Evolutionary conservation across 305 asterid genomes (phyloP).

Genomic region (Lippia alba): DNA sequence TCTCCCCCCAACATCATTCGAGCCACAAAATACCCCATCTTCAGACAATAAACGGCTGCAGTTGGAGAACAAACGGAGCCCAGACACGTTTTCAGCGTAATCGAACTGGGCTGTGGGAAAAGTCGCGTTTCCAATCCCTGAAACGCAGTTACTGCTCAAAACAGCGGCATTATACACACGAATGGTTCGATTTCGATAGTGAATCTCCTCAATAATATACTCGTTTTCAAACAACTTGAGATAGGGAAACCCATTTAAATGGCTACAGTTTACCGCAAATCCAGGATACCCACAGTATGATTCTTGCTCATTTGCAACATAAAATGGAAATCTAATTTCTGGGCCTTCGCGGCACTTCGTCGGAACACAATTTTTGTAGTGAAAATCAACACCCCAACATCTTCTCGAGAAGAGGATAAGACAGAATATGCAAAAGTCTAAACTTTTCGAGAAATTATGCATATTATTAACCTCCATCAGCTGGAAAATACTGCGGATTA

Average conservation of each 20-base stretch:
- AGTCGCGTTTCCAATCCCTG: slow-evolving; percentile 39
- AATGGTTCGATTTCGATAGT: slow-evolving; percentile 33
- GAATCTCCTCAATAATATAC: slow-evolving; percentile 32
- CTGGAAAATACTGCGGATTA: slow-evolving; percentile 27
- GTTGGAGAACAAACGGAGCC: slow-evolving; percentile 47
- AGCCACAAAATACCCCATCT: slow-evolving; percentile 28
- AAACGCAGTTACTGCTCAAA: slow-evolving; percentile 18
- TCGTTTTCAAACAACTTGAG: slow-evolving; percentile 15
- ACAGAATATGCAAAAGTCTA: slow-evolving; percentile 34
- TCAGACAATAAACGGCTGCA: slow-evolving; percentile 27
- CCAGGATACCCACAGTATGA: slow-evolving; percentile 54
- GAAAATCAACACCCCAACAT: slow-evolving; percentile 40
- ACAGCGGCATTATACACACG: slow-evolving; percentile 34
- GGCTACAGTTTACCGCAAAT: slow-evolving; percentile 40
- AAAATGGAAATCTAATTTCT: slow-evolving; percentile 59
- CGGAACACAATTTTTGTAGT: slow-evolving; percentile 47
- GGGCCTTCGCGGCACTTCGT: slow-evolving; percentile 44
- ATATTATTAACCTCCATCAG: slow-evolving; percentile 34
- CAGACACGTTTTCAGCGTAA: neutral
- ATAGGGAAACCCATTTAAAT: slow-evolving; percentile 30
- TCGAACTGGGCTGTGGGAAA: neutral
- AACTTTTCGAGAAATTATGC: slow-evolving; percentile 4
- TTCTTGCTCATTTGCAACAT: slow-evolving; percentile 36
- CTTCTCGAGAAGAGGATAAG: slow-evolving; percentile 31
- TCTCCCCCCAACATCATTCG: neutral